A percentile compares a stretch with the other conserved stretches of the same genome.
Conservation (phyloP, 2,329 filamentous ascomycete genomes). For the Penicillium vulpinum region DNA sequence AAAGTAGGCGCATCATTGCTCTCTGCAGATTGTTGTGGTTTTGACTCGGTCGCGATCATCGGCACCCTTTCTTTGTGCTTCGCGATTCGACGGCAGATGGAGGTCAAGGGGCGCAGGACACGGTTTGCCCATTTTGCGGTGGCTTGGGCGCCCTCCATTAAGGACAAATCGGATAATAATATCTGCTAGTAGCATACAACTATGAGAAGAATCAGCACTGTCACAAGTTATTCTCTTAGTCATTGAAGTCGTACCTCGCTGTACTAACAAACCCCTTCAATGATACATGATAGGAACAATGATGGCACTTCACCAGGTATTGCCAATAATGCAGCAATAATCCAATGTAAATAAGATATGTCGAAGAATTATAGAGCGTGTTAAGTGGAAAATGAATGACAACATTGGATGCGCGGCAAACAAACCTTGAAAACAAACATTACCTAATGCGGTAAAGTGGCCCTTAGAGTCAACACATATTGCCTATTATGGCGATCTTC, state of each 20-base stretch:
- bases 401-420: slow-evolving; percentile 8
- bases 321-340: slow-evolving; percentile 2
- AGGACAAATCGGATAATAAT: slow-evolving; percentile 6
- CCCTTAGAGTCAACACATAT: slow-evolving; percentile 1
- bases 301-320: slow-evolving; percentile 8
- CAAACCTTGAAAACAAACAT: slow-evolving; percentile 34
- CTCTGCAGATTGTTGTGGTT: slow-evolving; percentile 16
- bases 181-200: slow-evolving; percentile 7
- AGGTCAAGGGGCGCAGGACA: slow-evolving; percentile 44
- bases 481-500: slow-evolving; percentile 1
- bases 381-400: slow-evolving; percentile 5
- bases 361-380: slow-evolving; percentile 8
- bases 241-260: neutral
- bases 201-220: neutral
- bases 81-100: slow-evolving; percentile 42
- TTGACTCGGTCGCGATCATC: slow-evolving; percentile 27
- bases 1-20: neutral
- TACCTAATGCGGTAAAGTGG: slow-evolving; percentile 23
- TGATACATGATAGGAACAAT: slow-evolving; percentile 15
- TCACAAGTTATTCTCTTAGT: slow-evolving; percentile 2
- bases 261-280: slow-evolving; percentile 9
- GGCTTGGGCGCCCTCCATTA: slow-evolving; percentile 40
- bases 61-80: slow-evolving; percentile 41
- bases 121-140: slow-evolving; percentile 48
- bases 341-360: slow-evolving; percentile 6